These are phyloP conservation scores for Coemansia sp. DNA, from an alignment of 192 early-diverging fungal genomes.

Conservation along the genomic window DNA sequence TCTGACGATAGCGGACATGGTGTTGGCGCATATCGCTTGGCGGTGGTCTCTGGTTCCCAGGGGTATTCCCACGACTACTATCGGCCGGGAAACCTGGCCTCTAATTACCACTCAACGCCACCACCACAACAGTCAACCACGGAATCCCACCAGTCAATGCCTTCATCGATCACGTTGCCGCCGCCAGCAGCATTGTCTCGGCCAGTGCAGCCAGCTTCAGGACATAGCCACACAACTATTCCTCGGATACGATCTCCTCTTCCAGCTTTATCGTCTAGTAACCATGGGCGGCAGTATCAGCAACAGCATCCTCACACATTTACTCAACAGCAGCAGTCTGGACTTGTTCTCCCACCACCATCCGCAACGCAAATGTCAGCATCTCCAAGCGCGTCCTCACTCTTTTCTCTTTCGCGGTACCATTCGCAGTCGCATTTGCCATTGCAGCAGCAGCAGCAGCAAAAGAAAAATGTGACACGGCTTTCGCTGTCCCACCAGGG, in stretches of 20 bases:
- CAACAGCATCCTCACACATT: not conserved
- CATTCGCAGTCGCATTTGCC: conserved; percentile 8
- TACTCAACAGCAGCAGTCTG: not conserved
- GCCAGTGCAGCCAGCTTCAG: not conserved
- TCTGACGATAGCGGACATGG: conserved; percentile 8
- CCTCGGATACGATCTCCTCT: conserved; percentile 21
- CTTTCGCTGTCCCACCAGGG: conserved; percentile 8
- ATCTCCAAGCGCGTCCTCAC: conserved; percentile 16
- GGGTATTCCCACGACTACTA: conserved; percentile 9
- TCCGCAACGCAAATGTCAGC: conserved; percentile 27
- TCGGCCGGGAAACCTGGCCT: conserved; percentile 18
- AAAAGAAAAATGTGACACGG: conserved; percentile 9
- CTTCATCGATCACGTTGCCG: conserved; percentile 15
- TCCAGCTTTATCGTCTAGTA: conserved; percentile 1
- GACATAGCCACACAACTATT: conserved; percentile 7
- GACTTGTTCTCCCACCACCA: conserved; percentile 13
- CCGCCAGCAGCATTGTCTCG: conserved; percentile 16
- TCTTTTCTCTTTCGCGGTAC: conserved; percentile 16
- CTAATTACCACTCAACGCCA: conserved; percentile 14
- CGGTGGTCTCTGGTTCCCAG: conserved; percentile 1
- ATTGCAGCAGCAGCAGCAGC: conserved; percentile 20
- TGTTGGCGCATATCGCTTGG: not conserved
- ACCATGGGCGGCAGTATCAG: conserved; percentile 12
- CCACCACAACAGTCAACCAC: conserved; percentile 7
- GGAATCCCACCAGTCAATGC: conserved; percentile 12